phyloP scores from a whole-genome alignment of 1,284 basidiomycete genomes.

The Volvariella volvacea region DNA sequence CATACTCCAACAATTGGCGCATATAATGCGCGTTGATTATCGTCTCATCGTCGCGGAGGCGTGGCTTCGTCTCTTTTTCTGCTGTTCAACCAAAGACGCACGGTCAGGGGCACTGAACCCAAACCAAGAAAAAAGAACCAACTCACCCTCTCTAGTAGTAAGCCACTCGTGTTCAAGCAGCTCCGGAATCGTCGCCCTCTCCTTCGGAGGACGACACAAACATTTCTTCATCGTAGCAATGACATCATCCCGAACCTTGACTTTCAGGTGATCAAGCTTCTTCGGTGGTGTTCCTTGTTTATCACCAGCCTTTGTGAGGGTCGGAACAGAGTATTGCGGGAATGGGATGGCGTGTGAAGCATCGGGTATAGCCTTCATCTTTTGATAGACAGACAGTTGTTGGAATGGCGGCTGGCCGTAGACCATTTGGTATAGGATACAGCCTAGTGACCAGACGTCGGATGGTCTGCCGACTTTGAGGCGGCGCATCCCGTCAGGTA shows the following conservation, averaged over 20 bases:
- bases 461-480: conserved; percentile 82
- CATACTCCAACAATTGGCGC: conserved; percentile 62
- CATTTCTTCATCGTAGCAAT: conserved; percentile 74
- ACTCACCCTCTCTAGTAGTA: conserved; percentile 41
- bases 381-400: conserved; percentile 74
- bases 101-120: conserved; percentile 5
- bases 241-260: conserved; percentile 60
- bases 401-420: conserved; percentile 94
- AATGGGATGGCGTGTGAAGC: conserved; percentile 67
- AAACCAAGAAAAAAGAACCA: neutral
- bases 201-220: conserved; percentile 66
- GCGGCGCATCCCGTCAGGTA: conserved; percentile 69
- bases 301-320: conserved; percentile 30
- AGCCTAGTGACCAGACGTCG: conserved; percentile 97
- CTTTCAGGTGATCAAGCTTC: conserved; percentile 56
- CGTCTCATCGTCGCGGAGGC: conserved; percentile 49
- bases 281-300: conserved; percentile 37
- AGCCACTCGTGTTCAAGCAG: conserved; percentile 65
- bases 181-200: conserved; percentile 77
- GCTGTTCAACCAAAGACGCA: conserved; percentile 10
- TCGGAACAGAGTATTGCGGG: conserved; percentile 57
- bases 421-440: conserved; percentile 97
- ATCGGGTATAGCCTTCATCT: conserved; percentile 86
- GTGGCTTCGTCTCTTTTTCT: conserved; percentile 20
- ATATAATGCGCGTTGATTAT: conserved; percentile 72